Percentiles rank a stretch among this genome's conserved stretches.
phyloP scores from a whole-genome alignment of 768 basidiomycete species.

The Mrakia blollopis region DNA sequence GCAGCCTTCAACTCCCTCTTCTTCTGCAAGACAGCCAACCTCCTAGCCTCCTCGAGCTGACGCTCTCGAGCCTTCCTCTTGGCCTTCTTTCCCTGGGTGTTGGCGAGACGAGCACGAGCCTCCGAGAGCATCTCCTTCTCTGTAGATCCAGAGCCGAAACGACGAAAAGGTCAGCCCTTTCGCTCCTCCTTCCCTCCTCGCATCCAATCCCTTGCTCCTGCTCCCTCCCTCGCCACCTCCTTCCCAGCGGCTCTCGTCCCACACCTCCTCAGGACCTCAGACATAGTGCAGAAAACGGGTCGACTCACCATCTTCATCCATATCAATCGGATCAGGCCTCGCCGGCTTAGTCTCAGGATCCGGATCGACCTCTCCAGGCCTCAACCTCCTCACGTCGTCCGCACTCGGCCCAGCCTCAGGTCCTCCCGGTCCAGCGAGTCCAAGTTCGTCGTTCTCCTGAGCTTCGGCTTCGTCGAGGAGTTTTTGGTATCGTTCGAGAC shows the following conservation, averaged over 20 bases:
- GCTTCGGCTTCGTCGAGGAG: constrained; percentile 94
- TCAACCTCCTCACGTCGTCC: constrained; percentile 81
- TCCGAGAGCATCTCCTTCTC: constrained; percentile 99
- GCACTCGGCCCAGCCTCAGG: constrained; percentile 76
- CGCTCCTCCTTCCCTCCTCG: not conserved
- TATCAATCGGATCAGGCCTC: constrained; percentile 97
- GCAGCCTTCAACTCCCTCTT: constrained; percentile 96
- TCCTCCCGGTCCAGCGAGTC: constrained; percentile 71
- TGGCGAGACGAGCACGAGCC: constrained; percentile 93
- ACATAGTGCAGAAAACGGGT: not conserved
- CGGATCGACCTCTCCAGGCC: constrained; percentile 96
- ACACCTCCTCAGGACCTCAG: not conserved
- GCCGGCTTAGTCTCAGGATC: constrained; percentile 99
- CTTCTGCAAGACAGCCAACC: constrained; percentile 92
- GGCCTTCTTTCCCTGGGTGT: constrained; percentile 99
- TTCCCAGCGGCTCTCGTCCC: not conserved
- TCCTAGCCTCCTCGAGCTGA: constrained; percentile 90
- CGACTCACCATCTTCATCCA: constrained; percentile 91
- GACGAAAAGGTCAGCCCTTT: not conserved
- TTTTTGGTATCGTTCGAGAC: constrained; percentile 96
- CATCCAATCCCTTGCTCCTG: not conserved
- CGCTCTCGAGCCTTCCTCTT: constrained; percentile 97
- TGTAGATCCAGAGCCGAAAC: constrained; percentile 39
- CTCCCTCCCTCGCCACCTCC: not conserved
- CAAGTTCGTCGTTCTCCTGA: constrained; percentile 92